Evolutionary conservation across 495 filamentous ascomycete species (phyloP).

Genomic region (Xylaria bambusicola): DNA sequence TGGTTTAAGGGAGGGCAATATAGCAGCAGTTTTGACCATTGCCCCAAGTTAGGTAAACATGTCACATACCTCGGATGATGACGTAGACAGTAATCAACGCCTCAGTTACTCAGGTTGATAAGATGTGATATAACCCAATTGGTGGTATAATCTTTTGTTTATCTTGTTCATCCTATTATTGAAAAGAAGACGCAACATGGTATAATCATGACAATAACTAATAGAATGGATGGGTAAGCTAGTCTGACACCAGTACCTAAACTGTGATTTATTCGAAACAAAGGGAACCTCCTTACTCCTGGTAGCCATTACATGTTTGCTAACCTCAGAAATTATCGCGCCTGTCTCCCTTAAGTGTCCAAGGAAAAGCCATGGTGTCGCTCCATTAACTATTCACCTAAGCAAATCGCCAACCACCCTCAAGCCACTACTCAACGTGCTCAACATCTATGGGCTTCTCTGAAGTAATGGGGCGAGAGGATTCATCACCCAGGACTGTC

Average conservation of each 20-base stretch:
- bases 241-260: background rate
- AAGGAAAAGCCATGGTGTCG: background rate
- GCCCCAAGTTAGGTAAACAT: background rate
- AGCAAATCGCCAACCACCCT: background rate
- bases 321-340: background rate
- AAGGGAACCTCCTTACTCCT: background rate
- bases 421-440: slow-evolving; percentile 3
- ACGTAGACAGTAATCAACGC: background rate
- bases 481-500: slow-evolving; percentile 4
- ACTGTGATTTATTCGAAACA: background rate
- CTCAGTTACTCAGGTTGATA: background rate
- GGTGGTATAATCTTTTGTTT: background rate
- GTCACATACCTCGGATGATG: slow-evolving; percentile 3
- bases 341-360: background rate
- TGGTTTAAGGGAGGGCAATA: slow-evolving; percentile 2
- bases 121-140: background rate
- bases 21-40: background rate
- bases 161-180: too few species aligned
- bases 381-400: background rate
- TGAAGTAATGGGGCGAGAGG: background rate
- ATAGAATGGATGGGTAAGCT: background rate
- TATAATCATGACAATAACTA: background rate
- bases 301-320: background rate
- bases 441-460: slow-evolving; percentile 13
- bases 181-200: too few species aligned